Conservation (phyloP, 495 filamentous ascomycete species). For the Cercophora newfieldiana region DNA sequence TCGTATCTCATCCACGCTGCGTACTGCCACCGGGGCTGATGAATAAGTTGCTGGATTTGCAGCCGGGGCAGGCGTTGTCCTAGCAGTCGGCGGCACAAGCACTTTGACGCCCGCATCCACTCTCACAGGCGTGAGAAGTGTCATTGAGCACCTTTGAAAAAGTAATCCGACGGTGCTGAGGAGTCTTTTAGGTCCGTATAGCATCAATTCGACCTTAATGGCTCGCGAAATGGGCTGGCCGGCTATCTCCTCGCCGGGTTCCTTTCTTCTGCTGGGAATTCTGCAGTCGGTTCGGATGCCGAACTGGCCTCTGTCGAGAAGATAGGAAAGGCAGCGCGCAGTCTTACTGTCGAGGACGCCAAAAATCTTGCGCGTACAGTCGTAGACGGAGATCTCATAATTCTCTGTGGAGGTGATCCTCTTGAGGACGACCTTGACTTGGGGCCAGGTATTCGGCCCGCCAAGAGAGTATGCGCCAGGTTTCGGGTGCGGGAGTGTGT, state of each 20-base stretch:
- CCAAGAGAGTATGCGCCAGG: conserved; percentile 56
- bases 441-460: conserved; percentile 60
- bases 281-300: conserved; percentile 66
- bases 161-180: conserved; percentile 62
- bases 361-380: conserved; percentile 68
- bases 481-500: conserved; percentile 63
- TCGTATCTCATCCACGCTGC: conserved; percentile 80
- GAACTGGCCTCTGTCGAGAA: conserved; percentile 62
- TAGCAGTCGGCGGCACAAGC: conserved; percentile 62
- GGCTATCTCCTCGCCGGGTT: conserved; percentile 48
- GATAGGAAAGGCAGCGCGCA: conserved; percentile 63
- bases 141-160: conserved; percentile 63
- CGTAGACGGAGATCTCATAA: conserved; percentile 64
- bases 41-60: neutral
- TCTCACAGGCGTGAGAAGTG: conserved; percentile 61
- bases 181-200: conserved; percentile 76
- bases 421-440: conserved; percentile 67
- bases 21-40: conserved; percentile 33
- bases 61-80: conserved; percentile 36
- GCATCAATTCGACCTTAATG: conserved; percentile 64
- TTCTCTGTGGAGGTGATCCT: conserved; percentile 54
- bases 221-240: conserved; percentile 52
- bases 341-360: conserved; percentile 72
- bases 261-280: conserved; percentile 61
- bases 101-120: conserved; percentile 65